phyloP scores from a whole-genome alignment of 2,329 filamentous ascomycete genomes.

The Fragosphaeria purpurea region DNA sequence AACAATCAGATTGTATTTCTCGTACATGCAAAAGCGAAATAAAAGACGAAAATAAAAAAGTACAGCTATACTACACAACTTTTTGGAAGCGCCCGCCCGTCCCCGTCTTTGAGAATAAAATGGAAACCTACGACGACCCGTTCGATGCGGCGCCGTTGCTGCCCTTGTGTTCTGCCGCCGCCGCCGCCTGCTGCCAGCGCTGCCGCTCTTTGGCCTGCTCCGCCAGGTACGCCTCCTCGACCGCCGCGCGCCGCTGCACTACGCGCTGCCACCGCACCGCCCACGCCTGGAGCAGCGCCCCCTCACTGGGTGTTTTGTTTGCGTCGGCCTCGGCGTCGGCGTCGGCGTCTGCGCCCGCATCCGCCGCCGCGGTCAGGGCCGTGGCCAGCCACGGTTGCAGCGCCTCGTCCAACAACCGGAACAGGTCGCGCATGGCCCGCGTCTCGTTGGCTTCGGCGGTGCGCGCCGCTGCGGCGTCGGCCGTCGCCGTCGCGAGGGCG shows the following conservation, averaged over 20 bases:
- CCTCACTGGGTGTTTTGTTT: slow-evolving; percentile 29
- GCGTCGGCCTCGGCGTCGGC: slow-evolving; percentile 46
- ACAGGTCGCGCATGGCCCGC: slow-evolving; percentile 66
- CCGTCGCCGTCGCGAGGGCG: slow-evolving; percentile 9
- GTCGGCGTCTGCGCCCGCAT: slow-evolving; percentile 33
- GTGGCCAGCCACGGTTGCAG: slow-evolving; percentile 63
- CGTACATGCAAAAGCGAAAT: no score
- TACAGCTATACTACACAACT: no score
- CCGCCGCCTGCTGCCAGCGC: slow-evolving; percentile 13
- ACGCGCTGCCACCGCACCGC: slow-evolving; percentile 78
- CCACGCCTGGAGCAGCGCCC: slow-evolving; percentile 63
- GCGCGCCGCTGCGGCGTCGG: slow-evolving; percentile 31
- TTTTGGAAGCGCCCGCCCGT: no score
- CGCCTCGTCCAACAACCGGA: slow-evolving; percentile 70
- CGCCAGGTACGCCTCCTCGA: slow-evolving; percentile 63
- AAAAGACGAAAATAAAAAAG: background rate
- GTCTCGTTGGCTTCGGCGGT: slow-evolving; percentile 61
- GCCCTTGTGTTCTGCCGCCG: slow-evolving; percentile 2
- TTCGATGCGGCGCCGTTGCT: background rate
- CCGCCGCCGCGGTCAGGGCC: slow-evolving; percentile 62
- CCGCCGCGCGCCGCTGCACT: slow-evolving; percentile 69
- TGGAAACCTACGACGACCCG: background rate
- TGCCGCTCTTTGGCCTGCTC: slow-evolving; percentile 23
- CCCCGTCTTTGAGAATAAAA: background rate
- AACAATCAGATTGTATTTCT: no score